A percentile compares a stretch with the other conserved stretches of the same genome.
Conservation (phyloP, 2,329 filamentous ascomycete genomes). For the Emmonsia crescens region DNA sequence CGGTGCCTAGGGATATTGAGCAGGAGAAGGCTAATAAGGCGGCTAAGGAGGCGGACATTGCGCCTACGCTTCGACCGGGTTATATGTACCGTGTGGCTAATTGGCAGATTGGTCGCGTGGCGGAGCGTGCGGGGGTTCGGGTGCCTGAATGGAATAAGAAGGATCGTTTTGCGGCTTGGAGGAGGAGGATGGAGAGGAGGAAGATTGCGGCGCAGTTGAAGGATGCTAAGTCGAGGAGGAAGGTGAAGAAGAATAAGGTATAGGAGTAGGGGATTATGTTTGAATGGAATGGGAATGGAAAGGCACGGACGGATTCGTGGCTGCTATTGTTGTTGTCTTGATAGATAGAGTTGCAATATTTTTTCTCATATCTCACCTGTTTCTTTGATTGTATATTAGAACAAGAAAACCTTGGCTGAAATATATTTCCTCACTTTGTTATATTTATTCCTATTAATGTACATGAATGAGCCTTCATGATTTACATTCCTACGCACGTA, state of each 20-base stretch:
- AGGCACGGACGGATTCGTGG: no score
- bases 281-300: background rate
- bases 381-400: slow-evolving; percentile 1
- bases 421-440: background rate
- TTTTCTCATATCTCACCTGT: background rate
- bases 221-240: slow-evolving; percentile 40
- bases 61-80: slow-evolving; percentile 38
- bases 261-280: slow-evolving; percentile 20
- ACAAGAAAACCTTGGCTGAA: background rate
- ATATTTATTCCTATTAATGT: background rate
- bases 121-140: slow-evolving; percentile 48
- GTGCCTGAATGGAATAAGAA: slow-evolving; percentile 47
- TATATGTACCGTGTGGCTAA: slow-evolving; percentile 57
- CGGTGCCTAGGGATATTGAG: slow-evolving; percentile 29
- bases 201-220: slow-evolving; percentile 44
- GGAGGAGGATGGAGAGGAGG: slow-evolving; percentile 44
- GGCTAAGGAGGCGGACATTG: slow-evolving; percentile 11
- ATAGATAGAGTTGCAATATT: background rate
- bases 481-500: no score
- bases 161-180: slow-evolving; percentile 56
- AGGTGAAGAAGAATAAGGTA: slow-evolving; percentile 21
- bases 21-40: slow-evolving; percentile 8
- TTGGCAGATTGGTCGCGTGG: slow-evolving; percentile 55
- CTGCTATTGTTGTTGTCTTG: background rate
- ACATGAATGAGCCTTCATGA: no score